phyloP scores from a whole-genome alignment of 768 basidiomycete species.

The Aureoboletus auriporus region DNA sequence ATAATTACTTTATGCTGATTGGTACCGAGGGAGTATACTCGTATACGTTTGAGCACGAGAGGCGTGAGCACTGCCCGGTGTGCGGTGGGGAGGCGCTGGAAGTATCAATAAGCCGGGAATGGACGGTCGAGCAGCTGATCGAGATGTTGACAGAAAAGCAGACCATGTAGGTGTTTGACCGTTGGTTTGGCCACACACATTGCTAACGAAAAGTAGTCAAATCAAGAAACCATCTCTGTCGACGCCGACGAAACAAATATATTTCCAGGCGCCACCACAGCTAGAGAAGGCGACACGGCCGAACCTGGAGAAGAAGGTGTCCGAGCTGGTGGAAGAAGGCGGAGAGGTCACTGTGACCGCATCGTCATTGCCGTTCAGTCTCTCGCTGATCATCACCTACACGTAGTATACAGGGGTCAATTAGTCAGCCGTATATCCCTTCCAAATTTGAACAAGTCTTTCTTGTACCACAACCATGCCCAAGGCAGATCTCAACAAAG shows the following conservation, averaged over 20 bases:
- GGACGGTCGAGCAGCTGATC: conserved; percentile 83
- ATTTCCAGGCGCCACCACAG: conserved; percentile 91
- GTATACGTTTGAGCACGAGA: conserved; percentile 95
- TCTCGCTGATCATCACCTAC: conserved; percentile 65
- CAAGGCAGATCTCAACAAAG: conserved; percentile 93
- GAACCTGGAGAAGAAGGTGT: conserved; percentile 83
- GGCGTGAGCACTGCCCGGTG: conserved; percentile 90
- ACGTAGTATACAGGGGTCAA: conserved; percentile 25
- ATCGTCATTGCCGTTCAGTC: conserved; percentile 80
- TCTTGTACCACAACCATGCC: conserved; percentile 43
- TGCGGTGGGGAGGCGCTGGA: conserved; percentile 90
- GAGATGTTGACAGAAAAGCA: conserved; percentile 85
- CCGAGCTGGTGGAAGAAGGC: conserved; percentile 71
- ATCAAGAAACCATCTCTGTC: conserved; percentile 95
- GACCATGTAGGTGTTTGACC: conserved; percentile 65
- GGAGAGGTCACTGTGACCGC: conserved; percentile 88
- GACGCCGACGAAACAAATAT: conserved; percentile 69
- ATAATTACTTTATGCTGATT: conserved; percentile 98
- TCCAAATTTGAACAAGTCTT: background rate
- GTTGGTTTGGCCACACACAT: too few relatives aligned
- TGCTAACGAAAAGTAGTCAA: conserved; percentile 58
- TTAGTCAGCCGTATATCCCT: conserved; percentile 27
- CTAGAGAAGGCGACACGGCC: conserved; percentile 86
- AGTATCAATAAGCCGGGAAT: conserved; percentile 61
- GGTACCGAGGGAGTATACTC: conserved; percentile 97